Conservation (phyloP, 805 yeast species). For the Kodamaea neixiangensis region DNA sequence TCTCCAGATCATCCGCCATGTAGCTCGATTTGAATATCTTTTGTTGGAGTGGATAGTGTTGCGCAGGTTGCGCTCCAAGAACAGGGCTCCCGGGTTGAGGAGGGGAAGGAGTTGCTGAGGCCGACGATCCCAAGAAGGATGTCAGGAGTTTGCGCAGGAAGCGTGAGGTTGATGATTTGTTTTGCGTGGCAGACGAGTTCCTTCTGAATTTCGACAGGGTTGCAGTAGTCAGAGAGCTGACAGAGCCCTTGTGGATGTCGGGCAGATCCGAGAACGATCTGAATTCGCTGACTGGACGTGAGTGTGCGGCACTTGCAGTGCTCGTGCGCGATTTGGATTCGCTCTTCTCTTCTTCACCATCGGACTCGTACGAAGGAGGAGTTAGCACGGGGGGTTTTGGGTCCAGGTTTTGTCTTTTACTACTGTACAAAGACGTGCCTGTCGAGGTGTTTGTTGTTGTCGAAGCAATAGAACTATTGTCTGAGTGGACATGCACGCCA, state of each 20-base stretch:
- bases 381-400: not conserved
- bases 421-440: not conserved
- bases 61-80: not conserved
- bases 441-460: conserved; percentile 1
- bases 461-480: conserved; percentile 8
- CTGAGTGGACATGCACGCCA: not conserved
- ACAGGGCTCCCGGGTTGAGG: no score
- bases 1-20: not conserved
- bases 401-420: not conserved
- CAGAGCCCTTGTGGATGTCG: not conserved
- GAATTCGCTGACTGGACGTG: not conserved
- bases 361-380: not conserved
- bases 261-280: not conserved
- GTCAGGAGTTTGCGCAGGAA: conserved; percentile 1
- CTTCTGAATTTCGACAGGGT: not conserved
- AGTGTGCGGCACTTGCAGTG: not conserved
- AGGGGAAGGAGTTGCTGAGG: conserved; percentile 4
- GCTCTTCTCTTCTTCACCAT: not conserved
- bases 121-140: not conserved
- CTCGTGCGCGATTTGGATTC: not conserved
- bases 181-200: not conserved
- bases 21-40: conserved; percentile 2
- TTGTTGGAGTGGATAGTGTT: not conserved
- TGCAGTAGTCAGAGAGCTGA: not conserved
- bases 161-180: not conserved